Base-by-base conservation (phyloP, 140 eudicot genomes). In the Erigeron philadelphicus region DNA sequence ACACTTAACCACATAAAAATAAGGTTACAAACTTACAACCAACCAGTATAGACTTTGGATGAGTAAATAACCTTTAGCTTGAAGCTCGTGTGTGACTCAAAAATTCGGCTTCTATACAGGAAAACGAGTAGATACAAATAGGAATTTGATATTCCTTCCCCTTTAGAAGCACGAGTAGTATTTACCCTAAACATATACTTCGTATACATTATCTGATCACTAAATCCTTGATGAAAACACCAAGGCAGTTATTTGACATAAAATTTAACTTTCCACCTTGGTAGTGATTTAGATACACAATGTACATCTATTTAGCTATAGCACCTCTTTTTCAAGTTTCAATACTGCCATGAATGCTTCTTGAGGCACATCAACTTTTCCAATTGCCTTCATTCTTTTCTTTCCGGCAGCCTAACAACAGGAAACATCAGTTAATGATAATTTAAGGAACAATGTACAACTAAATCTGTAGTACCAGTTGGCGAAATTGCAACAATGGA, bases 301-400 rank as follows among this genome's bases (percentile, higher is more conserved):
- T 47, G 83, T 64, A 70, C 68, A 72, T 69, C 58, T 60, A 52
- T 58, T 57, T 0, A 45, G 80, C 81, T 72, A 88, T 68, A 89
- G 72, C 70, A 93, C 98, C 82, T 93, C 96, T 61, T 93, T 93
- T 67, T 93, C 96, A 40, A 93, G 98, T 81, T 93, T 93, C 59
- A 93, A 77, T 23, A 93, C 98, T 7, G 96, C 98, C 98, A 93
- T 93, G 67, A 93, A 93, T 43, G 98, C 98, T 76, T 93, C 98
- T 81, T 93, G 98, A 41, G 98, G 98, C 67, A 93, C 98, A 52
- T 86, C 95, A 46, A 93, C 98, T 75, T 71, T 83, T 49, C 98
- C 98, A 50, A 93, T 86, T 2, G 98, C 80, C 78, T 93, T 93
- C 98, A 93, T 93, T 85, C 98, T 80, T 68, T 93, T 93, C 92